phyloP scores from a whole-genome alignment of 148 eudicot species.

The Silene conica region DNA sequence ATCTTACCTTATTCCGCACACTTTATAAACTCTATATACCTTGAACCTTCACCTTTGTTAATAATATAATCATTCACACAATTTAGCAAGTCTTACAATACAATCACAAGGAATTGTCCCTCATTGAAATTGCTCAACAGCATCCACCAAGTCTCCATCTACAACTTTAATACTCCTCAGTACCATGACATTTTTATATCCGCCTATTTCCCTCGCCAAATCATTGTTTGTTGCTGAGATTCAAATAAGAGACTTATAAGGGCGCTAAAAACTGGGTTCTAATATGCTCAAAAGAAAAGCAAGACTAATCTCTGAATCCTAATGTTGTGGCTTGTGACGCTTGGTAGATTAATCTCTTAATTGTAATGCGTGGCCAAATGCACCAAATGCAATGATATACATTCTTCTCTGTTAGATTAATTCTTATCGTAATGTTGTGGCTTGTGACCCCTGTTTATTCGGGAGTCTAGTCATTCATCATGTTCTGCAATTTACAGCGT shows the following conservation, averaged over 20 bases:
- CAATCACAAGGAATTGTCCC: slow-evolving; percentile 91
- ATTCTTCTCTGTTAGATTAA: too few species aligned
- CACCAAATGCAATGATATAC: not conserved
- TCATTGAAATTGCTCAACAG: slow-evolving; percentile 66
- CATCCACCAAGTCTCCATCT: slow-evolving; percentile 82
- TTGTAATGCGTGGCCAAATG: too few species aligned
- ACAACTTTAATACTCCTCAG: slow-evolving; percentile 69
- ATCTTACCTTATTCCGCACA: too few species aligned
- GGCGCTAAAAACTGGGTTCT: not conserved
- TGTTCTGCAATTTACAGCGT: not conserved
- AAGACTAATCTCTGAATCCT: not conserved
- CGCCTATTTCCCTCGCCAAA: slow-evolving; percentile 85
- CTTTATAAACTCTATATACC: too few species aligned
- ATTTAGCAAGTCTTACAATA: too few species aligned
- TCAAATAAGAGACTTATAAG: slow-evolving; percentile 7
- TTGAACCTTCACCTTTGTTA: too few species aligned
- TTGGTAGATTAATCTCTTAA: too few species aligned
- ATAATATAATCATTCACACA: too few species aligned
- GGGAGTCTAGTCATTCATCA: not conserved
- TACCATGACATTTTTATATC: slow-evolving; percentile 76
- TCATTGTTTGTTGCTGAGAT: slow-evolving; percentile 79
- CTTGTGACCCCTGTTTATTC: too few species aligned
- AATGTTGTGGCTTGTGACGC: too few species aligned
- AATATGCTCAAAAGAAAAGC: not conserved
- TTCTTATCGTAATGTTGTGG: too few species aligned